Percentiles rank a stretch among this genome's conserved stretches.
Evolutionary conservation across 306 rosid species (phyloP).

Genomic region (Lupinus albus): DNA sequence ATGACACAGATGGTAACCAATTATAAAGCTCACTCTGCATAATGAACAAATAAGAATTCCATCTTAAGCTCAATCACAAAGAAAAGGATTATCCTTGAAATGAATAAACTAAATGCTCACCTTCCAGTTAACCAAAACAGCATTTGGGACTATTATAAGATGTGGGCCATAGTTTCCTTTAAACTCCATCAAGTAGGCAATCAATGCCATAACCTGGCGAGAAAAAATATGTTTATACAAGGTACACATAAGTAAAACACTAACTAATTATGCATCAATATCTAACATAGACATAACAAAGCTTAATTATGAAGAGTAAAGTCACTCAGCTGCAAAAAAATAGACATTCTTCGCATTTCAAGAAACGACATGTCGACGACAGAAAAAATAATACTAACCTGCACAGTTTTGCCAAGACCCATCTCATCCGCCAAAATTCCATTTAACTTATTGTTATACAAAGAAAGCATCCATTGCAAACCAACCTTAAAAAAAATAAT

Average conservation of each 20-base stretch:
- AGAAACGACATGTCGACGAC: slow-evolving; percentile 19
- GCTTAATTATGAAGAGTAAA: slow-evolving; percentile 12
- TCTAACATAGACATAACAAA: slow-evolving; percentile 23
- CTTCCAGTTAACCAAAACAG: slow-evolving; percentile 99
- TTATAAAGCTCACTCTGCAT: slow-evolving; percentile 87
- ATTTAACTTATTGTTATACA: slow-evolving; percentile 96
- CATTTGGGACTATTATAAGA: slow-evolving; percentile 97
- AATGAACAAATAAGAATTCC: slow-evolving; percentile 39
- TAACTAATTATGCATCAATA: slow-evolving; percentile 31
- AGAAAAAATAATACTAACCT: slow-evolving; percentile 55
- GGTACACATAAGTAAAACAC: slow-evolving; percentile 3
- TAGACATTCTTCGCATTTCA: slow-evolving; percentile 18
- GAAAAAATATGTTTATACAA: slow-evolving; percentile 19
- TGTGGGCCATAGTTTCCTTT: slow-evolving; percentile 99
- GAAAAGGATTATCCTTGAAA: slow-evolving; percentile 19
- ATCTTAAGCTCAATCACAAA: slow-evolving; percentile 25
- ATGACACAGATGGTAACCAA: slow-evolving; percentile 95
- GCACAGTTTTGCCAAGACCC: slow-evolving; percentile 99
- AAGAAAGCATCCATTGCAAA: slow-evolving; percentile 99
- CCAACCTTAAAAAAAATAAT: slow-evolving; percentile 71
- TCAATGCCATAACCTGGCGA: slow-evolving; percentile 92
- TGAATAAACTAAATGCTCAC: slow-evolving; percentile 45
- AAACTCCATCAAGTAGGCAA: slow-evolving; percentile 97
- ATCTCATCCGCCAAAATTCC: slow-evolving; percentile 99
- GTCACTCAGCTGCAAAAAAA: slow-evolving; percentile 24